Conservation (phyloP, 1,284 basidiomycete species). For the Schizopora paradoxa region DNA sequence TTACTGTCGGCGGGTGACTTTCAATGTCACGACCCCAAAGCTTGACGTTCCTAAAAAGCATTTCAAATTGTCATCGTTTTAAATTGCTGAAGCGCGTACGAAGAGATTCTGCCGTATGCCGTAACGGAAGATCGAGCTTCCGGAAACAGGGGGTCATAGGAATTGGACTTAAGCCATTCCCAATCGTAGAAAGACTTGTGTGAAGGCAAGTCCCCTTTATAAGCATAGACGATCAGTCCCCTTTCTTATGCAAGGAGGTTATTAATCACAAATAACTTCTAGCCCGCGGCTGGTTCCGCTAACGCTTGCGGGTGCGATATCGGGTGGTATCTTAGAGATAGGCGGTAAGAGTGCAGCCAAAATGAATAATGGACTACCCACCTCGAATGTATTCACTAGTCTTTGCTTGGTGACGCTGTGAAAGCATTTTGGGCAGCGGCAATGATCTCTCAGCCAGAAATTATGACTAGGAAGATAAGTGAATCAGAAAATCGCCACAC, state of each 20-base stretch:
- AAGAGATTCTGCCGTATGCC: conserved; percentile 4
- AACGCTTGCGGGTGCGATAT: conserved; percentile 63
- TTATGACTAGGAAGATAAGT: conserved; percentile 46
- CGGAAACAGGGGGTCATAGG: conserved; percentile 62
- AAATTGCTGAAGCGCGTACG: background rate
- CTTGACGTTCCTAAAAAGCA: conserved; percentile 45
- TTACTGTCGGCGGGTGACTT: conserved; percentile 70
- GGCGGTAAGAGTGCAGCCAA: background rate
- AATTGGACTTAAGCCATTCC: conserved; percentile 73
- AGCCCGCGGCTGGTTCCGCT: conserved; percentile 62
- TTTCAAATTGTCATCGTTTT: background rate
- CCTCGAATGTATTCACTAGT: conserved; percentile 80
- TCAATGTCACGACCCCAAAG: conserved; percentile 81
- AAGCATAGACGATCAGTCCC: conserved; percentile 50
- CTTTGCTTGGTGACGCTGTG: conserved; percentile 90
- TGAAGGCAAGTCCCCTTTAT: too few relatives aligned
- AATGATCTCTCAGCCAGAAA: conserved; percentile 80
- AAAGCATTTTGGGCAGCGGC: conserved; percentile 83
- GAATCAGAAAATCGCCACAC: too few relatives aligned
- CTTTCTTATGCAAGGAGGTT: conserved; percentile 29
- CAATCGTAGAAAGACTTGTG: conserved; percentile 84
- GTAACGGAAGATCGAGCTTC: background rate
- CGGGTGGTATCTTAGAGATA: conserved; percentile 59
- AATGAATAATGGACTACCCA: conserved; percentile 27
- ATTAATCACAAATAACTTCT: conserved; percentile 56